phyloP scores from a whole-genome alignment of 2,329 filamentous ascomycete species.

The Diaporthe sp. region DNA sequence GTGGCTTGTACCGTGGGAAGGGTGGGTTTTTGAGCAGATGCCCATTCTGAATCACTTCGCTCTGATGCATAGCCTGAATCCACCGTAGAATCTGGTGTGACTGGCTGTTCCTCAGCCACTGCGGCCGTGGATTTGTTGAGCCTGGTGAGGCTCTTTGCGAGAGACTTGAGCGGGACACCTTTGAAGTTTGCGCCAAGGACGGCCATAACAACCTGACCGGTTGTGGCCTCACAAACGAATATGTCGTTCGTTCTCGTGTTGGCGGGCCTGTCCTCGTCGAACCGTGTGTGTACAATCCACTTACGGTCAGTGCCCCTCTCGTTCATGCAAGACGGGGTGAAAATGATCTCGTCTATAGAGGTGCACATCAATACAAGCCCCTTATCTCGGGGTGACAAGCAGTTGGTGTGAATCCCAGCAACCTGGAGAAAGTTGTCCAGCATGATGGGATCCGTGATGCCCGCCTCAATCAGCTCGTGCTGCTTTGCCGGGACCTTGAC shows the following conservation, averaged over 20 bases:
- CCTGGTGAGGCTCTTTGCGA: slow-evolving; percentile 37
- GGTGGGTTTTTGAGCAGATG: neutral
- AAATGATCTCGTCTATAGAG: slow-evolving; percentile 43
- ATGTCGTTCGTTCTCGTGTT: slow-evolving; percentile 43
- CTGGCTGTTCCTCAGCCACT: neutral
- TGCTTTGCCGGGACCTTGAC: slow-evolving; percentile 36
- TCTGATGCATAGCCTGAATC: slow-evolving; percentile 22
- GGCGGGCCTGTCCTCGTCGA: slow-evolving; percentile 2
- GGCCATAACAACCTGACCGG: slow-evolving; percentile 38
- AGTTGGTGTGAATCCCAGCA: slow-evolving; percentile 55
- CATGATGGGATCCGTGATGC: slow-evolving; percentile 40
- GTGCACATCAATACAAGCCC: slow-evolving; percentile 47
- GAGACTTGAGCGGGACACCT: slow-evolving; percentile 43
- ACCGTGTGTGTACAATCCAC: slow-evolving; percentile 39
- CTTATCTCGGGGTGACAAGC: slow-evolving; percentile 43
- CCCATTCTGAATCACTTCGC: slow-evolving; percentile 1
- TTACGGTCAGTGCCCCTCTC: neutral
- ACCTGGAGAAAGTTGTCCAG: slow-evolving; percentile 53
- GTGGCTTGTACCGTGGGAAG: neutral
- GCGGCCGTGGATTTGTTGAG: slow-evolving; percentile 22
- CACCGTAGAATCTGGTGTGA: neutral
- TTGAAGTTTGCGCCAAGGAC: slow-evolving; percentile 44
- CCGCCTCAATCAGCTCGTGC: neutral
- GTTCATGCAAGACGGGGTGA: slow-evolving; percentile 30
- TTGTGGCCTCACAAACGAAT: slow-evolving; percentile 43